Evolutionary conservation across 768 basidiomycete species (phyloP), one percentile per base, ranked within the genome.

Genomic region (Rossbeevera mucosa): DNA sequence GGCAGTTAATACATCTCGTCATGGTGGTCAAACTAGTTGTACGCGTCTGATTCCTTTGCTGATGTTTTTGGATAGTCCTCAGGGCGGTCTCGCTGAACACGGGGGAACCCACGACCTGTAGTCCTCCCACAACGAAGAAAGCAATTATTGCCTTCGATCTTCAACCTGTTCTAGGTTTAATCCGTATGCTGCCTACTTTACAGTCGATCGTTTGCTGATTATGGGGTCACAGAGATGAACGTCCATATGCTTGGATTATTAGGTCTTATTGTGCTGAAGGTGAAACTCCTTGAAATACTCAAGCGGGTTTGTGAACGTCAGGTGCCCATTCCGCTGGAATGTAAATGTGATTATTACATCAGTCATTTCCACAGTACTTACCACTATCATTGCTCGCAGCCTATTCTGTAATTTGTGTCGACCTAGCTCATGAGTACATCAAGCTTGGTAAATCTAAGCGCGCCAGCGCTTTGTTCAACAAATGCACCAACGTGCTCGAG

Each of bases 401-500:
- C 12, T 91, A 82, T 63, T 73, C 88, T 18, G 67, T 68, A 1
- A 71, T 80, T 2, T 93, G 88, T 2, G 71, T 85, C 1, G 81
- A 85, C 40, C 77, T 95, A 6, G 94, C 88, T 0, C 77, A 82
- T 50, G 91, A 94, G 64, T 93, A 94, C 60, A 72, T 83, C 42
- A 80, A 77, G 30, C 76, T 97, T 1, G 94, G 94, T 3, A 90
- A 87, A 65, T 68, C 72, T 2, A 80, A 80, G 47, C 80, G 86
- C 31, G 92, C 93, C 0, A 74, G 72, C 1, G 62, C 71, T 2
- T 77, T 95, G 18, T 88, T 91, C 60, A 76, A 68, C n/a, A 80
- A 80, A 29, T 77, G 78, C 1, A 68, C 82, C 13, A 73, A 69
- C 26, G 57, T 74, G 4, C 70, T 83, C 9, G 73, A 76, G 45